phyloP scores from a whole-genome alignment of 768 basidiomycete species.

The Pleurotus salmoneostramineus region DNA sequence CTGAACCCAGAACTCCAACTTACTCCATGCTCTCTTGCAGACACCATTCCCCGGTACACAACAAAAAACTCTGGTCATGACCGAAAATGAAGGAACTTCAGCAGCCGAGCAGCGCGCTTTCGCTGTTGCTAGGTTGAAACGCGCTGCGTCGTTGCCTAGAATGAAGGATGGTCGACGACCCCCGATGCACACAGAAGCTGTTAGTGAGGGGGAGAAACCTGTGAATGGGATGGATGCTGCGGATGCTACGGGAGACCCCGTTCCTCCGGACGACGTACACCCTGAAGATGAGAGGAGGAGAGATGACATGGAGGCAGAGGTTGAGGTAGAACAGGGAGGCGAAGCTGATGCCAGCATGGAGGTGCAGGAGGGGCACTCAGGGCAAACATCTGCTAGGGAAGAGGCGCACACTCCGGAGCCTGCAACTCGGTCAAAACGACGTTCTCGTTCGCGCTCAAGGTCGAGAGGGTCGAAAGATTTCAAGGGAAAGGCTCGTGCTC shows the following conservation, averaged over 20 bases:
- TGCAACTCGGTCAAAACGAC: conserved; percentile 52
- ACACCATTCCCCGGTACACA: conserved; percentile 3
- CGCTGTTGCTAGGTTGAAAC: conserved; percentile 86
- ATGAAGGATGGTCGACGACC: conserved; percentile 90
- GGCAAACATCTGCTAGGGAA: not conserved
- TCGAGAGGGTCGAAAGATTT: conserved; percentile 76
- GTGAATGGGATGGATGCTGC: conserved; percentile 33
- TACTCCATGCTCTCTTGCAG: conserved; percentile 5
- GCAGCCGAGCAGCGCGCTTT: conserved; percentile 76
- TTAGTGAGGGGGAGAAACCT: conserved; percentile 75
- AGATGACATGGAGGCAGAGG: conserved; percentile 9
- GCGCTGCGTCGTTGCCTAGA: conserved; percentile 87
- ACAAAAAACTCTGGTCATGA: conserved; percentile 24
- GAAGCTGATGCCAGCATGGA: conserved; percentile 32
- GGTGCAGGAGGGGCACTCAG: conserved; percentile 16
- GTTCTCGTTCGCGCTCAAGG: conserved; percentile 74
- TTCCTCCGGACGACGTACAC: conserved; percentile 14
- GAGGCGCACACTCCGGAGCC: conserved; percentile 42
- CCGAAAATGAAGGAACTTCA: conserved; percentile 43
- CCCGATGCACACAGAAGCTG: conserved; percentile 79
- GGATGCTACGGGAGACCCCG: conserved; percentile 23
- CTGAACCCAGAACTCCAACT: not conserved
- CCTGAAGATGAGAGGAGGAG: conserved; percentile 8
- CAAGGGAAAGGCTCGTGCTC: conserved; percentile 52
- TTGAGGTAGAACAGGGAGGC: conserved; percentile 12